Base-by-base conservation (phyloP, 257 asterid species). In the Thymus mandschuricus region DNA sequence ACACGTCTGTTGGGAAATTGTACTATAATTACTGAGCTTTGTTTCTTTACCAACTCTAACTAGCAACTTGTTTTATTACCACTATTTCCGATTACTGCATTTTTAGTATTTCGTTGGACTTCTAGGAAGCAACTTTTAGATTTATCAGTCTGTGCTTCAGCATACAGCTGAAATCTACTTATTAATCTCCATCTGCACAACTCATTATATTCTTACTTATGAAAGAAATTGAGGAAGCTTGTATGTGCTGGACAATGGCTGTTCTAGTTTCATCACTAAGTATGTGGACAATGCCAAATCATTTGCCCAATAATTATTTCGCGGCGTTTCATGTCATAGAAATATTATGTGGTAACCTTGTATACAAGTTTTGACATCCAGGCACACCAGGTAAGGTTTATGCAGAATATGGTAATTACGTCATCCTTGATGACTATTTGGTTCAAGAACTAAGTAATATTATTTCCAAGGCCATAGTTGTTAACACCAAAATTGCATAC, bases 361-460 rank as follows among this genome's bases (percentile, higher is more conserved):
- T 33, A 15, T 50, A 10, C 9, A 51, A 52, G 35, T 35, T 30
- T 69, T 56, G 74, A 52, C 30, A 45, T 44, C n/a, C 28, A 69
- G 30, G 58, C 67, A 30, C 27, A 12, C n/a, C 3, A 4, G 13
- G 50, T 58, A 59, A 2, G n/a, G 3, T 15, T 29, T 8, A 50
- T 27, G 8, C 1, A 10, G 10, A 5, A 57, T 57, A 44, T 11
- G 35, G 21, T 34, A 10, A 44, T 46, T 46, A 70, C 3, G 21
- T 60, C 3, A 67, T 38, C 68, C 44, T 45, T 57, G n/a, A n/a
- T 4, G 48, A 33, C 38, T 31, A n/a, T 57, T 57, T 69, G 66
- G 59, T 43, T 41, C 40, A 43, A 56, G 28, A 57, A 30, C 40
- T 69, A 30, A 29, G 8, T 1, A 52, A 43, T 45, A 27, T 55